Evolutionary conservation across 2,329 filamentous ascomycete genomes (phyloP).

Genomic region (Xylaria sp.): DNA sequence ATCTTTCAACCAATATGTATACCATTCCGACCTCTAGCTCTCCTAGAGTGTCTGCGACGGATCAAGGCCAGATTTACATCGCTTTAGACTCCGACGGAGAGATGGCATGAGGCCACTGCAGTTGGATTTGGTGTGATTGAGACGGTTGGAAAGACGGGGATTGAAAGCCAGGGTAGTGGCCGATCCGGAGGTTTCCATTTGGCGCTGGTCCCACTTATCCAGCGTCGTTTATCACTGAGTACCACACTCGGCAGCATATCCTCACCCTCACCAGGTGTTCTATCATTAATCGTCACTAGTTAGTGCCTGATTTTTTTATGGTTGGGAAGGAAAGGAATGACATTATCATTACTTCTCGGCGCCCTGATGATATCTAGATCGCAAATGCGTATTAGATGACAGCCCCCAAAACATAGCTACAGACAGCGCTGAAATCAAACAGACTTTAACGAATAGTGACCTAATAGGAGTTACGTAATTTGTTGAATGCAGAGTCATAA

Average conservation of each 20-base stretch:
- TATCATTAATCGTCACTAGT: background rate
- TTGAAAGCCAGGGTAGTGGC: background rate
- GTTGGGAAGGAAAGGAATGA: too few relatives aligned
- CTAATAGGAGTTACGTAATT: background rate
- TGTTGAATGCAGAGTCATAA: background rate
- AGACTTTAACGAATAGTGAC: background rate
- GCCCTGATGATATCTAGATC: background rate
- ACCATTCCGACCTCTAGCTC: background rate
- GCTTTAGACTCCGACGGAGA: background rate
- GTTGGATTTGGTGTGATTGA: background rate
- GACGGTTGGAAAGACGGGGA: background rate
- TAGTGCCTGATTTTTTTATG: background rate
- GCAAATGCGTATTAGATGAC: background rate
- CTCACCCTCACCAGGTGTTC: too few relatives aligned
- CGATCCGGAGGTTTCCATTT: slow-evolving; percentile 15
- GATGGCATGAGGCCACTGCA: slow-evolving; percentile 7
- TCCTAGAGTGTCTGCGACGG: background rate
- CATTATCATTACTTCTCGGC: background rate
- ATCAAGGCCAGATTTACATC: background rate
- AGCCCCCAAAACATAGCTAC: too few relatives aligned
- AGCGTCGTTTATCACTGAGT: background rate
- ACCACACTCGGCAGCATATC: background rate
- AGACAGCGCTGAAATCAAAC: background rate
- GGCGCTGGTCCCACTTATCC: background rate
- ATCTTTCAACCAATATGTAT: background rate